These are phyloP conservation scores for Aspergillus clavatus DNA, from an alignment of 2,329 filamentous ascomycete genomes.

Conservation along the genomic window DNA sequence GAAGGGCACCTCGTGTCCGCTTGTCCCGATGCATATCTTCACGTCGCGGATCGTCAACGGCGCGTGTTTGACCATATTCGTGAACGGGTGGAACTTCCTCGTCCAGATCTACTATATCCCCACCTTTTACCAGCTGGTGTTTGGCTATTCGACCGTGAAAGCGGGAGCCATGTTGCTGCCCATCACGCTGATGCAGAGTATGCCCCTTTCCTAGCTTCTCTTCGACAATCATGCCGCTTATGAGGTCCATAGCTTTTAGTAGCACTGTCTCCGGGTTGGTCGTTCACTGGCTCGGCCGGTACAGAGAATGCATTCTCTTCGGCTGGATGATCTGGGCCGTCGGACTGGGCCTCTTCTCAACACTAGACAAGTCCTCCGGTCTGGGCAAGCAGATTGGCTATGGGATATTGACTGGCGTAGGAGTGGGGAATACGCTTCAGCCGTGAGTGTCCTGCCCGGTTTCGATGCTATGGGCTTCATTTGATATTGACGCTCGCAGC, in stretches of 20 bases:
- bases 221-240: no score
- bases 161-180: constrained; percentile 51
- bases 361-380: constrained; percentile 45
- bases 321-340: constrained; percentile 51
- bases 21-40: constrained; percentile 49
- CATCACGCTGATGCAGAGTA: constrained; percentile 46
- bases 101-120: constrained; percentile 60
- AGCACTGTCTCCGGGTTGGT: constrained; percentile 51
- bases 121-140: constrained; percentile 57
- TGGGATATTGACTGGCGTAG: constrained; percentile 48
- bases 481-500: constrained; percentile 7
- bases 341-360: constrained; percentile 51
- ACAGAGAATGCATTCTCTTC: constrained; percentile 52
- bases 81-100: constrained; percentile 57
- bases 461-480: not conserved
- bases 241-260: constrained; percentile 42
- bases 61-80: constrained; percentile 53
- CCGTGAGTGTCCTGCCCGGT: constrained; percentile 25
- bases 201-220: constrained; percentile 1
- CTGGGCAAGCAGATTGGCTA: constrained; percentile 54
- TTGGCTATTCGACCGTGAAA: constrained; percentile 39
- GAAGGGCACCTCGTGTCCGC: constrained; percentile 26
- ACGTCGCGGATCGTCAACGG: constrained; percentile 51
- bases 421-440: constrained; percentile 51
- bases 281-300: constrained; percentile 51